Evolutionary conservation across 768 basidiomycete species (phyloP), one percentile per base, ranked within the genome.

Genomic region (Russula emetica): DNA sequence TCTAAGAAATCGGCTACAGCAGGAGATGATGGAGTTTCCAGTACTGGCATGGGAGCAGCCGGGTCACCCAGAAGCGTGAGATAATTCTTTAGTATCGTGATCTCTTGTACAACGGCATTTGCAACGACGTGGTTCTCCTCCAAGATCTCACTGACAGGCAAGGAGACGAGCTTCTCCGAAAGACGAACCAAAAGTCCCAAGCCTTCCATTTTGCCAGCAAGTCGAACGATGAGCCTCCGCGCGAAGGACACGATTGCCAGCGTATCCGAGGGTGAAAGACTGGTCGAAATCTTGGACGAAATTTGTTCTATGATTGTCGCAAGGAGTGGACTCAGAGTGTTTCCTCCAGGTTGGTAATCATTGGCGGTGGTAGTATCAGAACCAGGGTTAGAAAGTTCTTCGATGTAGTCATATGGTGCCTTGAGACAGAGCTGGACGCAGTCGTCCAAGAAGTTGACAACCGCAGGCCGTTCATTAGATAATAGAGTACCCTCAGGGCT

Each of bases 381-480:
- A 44, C 45, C 24, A 84, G 71, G 0, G 73, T 70, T 7, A 80
- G 72, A 66, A 55, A 86, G 74, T 26, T 86, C 86, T 69, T 97
- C 94, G 58, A 96, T 79, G 71, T 96, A 98, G 32, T 84, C 82
- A 72, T 94, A 90, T 0, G 93, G 91, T 2, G 87, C 88, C 73
- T 89, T 92, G 66, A 87, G 71, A 68, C 88, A 94, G 20, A 91
- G 80, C 62, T 88, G 86, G 3, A 90, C 79, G 70, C 93, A 96
- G 56, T 94, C 92, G 67, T 98, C 95, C 13, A 97, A 69, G 75
- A 97, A 94, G 0, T 74, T 62, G 20, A 88, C 75, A 30, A 87
- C 82, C 49, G 78, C 77, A 7, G 80, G 79, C 13, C 77, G 76
- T 74, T 88, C 89, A 51, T 83, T 83, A 2, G 76, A 78, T 24